These are phyloP conservation scores for Linnemannia hyalina DNA, from an alignment of 192 early-diverging fungal genomes.

Conservation along the genomic window DNA sequence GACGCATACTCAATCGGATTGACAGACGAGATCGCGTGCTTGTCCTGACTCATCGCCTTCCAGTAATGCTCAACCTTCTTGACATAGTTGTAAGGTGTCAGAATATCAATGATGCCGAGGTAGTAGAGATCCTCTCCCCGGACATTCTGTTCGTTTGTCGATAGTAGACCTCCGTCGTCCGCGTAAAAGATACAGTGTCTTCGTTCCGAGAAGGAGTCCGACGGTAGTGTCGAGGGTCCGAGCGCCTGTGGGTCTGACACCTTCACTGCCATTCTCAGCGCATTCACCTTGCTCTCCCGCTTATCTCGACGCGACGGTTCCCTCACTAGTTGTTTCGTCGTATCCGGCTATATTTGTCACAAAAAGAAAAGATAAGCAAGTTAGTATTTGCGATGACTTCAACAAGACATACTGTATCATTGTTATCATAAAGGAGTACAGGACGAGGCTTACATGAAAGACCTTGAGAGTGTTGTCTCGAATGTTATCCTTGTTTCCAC, in stretches of 20 bases:
- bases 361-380: background rate
- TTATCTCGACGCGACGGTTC: constrained; percentile 60
- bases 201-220: constrained; percentile 70
- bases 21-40: constrained; percentile 86
- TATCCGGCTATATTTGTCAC: constrained; percentile 52
- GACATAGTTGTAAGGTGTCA: constrained; percentile 91
- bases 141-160: constrained; percentile 80
- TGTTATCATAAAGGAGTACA: background rate
- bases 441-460: constrained; percentile 64
- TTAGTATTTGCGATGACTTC: background rate
- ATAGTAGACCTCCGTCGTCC: constrained; percentile 90
- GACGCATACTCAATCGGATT: constrained; percentile 89
- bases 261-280: constrained; percentile 67
- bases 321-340: constrained; percentile 59
- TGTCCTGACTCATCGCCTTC: constrained; percentile 87
- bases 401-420: background rate
- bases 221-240: constrained; percentile 70
- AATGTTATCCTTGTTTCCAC: constrained; percentile 90
- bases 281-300: constrained; percentile 68
- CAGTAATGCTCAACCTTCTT: constrained; percentile 93
- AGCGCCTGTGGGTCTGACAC: constrained; percentile 70
- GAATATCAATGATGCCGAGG: constrained; percentile 97
- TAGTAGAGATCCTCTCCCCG: constrained; percentile 87
- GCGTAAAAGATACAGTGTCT: constrained; percentile 88
- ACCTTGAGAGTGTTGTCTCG: constrained; percentile 92